Evolutionary conservation across 257 asterid species (phyloP).

Genomic region (Capsicum chinense): DNA sequence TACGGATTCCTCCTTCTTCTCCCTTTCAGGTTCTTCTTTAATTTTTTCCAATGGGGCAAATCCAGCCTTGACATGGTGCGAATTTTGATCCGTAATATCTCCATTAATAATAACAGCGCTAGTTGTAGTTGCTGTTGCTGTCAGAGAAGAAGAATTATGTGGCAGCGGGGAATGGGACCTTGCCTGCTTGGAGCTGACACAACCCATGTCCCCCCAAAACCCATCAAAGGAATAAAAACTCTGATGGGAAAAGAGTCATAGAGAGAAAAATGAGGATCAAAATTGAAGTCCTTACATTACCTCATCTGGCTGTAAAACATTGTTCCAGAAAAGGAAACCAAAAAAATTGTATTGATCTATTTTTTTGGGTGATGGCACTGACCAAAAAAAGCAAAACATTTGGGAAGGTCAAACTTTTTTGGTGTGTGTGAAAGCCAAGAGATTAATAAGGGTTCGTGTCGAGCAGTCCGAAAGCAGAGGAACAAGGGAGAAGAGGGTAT

Average conservation of each 20-base stretch:
- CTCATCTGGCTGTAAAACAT: not conserved
- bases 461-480: not conserved
- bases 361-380: not conserved
- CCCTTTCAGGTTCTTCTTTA: slow-evolving; percentile 76
- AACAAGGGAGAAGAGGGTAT: not conserved
- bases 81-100: slow-evolving; percentile 27
- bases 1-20: slow-evolving; percentile 44
- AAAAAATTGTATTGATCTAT: not conserved
- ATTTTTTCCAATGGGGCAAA: slow-evolving; percentile 75
- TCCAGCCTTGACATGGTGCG: slow-evolving; percentile 37
- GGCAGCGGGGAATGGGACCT: slow-evolving; percentile 37
- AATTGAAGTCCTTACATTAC: slow-evolving; percentile 14
- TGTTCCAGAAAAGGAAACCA: not conserved
- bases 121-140: not conserved
- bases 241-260: slow-evolving; percentile 8
- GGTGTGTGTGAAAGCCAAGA: slow-evolving; percentile 13
- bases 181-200: slow-evolving; percentile 80
- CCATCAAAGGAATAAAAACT: slow-evolving; percentile 48
- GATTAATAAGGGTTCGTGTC: not conserved
- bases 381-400: not conserved
- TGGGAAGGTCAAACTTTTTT: slow-evolving; percentile 28
- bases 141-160: not conserved
- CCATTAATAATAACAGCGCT: slow-evolving; percentile 31
- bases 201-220: slow-evolving; percentile 88
- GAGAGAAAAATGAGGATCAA: slow-evolving; percentile 25